These are phyloP conservation scores for Colletotrichum tabaci DNA, from an alignment of 2,329 filamentous ascomycete genomes.

Conservation along the genomic window DNA sequence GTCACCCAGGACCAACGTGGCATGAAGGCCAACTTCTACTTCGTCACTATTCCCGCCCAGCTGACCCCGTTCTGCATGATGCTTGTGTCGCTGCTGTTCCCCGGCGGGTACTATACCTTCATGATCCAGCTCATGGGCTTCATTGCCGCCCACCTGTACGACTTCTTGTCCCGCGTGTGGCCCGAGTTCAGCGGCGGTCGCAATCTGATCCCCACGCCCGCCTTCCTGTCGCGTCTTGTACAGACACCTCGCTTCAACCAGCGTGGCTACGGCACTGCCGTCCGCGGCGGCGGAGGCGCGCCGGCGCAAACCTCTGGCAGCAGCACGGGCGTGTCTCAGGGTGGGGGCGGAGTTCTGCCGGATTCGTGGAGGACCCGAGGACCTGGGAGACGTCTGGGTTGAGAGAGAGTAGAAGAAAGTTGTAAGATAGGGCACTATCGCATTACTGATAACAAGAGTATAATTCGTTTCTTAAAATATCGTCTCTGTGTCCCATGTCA, in stretches of 20 bases:
- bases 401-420: slow-evolving; percentile 2
- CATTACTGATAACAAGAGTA: slow-evolving; percentile 27
- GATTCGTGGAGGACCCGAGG: slow-evolving; percentile 77
- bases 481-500: not conserved
- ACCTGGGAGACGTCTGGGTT: slow-evolving; percentile 73
- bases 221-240: slow-evolving; percentile 78
- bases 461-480: slow-evolving; percentile 32
- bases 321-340: slow-evolving; percentile 57
- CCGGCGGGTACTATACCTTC: slow-evolving; percentile 67
- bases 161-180: slow-evolving; percentile 91
- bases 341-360: slow-evolving; percentile 65
- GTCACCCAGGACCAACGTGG: slow-evolving; percentile 89
- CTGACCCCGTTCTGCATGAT: slow-evolving; percentile 87
- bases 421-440: slow-evolving; percentile 20
- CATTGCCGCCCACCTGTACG: slow-evolving; percentile 88
- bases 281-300: slow-evolving; percentile 54
- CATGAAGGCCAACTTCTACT: slow-evolving; percentile 81
- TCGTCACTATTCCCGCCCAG: slow-evolving; percentile 87
- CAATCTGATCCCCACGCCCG: slow-evolving; percentile 83
- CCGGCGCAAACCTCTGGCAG: slow-evolving; percentile 53
- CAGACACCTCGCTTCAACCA: slow-evolving; percentile 62
- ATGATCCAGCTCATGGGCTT: slow-evolving; percentile 82
- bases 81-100: slow-evolving; percentile 78
- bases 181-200: slow-evolving; percentile 88
- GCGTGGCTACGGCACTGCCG: slow-evolving; percentile 75